phyloP scores from a whole-genome alignment of 805 yeast species.

The Schizosaccharomyces lindneri region DNA sequence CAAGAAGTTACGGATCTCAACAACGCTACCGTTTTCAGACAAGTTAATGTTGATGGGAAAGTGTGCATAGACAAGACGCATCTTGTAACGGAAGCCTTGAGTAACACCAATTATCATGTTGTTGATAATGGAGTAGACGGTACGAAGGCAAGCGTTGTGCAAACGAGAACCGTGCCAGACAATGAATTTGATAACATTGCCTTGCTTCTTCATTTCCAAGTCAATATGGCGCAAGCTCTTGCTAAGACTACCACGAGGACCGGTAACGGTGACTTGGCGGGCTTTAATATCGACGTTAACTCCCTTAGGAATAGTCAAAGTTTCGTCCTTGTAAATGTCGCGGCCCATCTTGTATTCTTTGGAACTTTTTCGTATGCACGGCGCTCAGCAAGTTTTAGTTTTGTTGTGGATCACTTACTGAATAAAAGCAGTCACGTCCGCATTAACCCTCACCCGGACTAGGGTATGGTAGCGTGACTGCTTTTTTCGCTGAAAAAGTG shows the following conservation, averaged over 20 bases:
- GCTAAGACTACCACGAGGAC: constrained; percentile 88
- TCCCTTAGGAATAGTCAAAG: constrained; percentile 1
- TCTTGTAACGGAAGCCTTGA: constrained; percentile 73
- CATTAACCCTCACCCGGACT: neutral
- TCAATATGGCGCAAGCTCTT: constrained; percentile 87
- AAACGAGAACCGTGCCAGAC: constrained; percentile 98
- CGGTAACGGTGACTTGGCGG: constrained; percentile 70
- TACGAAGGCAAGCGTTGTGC: constrained; percentile 98
- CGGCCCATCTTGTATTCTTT: neutral
- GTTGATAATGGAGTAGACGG: constrained; percentile 82
- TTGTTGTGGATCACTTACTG: neutral
- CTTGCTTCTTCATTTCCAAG: constrained; percentile 65
- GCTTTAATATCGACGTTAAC: constrained; percentile 79
- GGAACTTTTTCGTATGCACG: neutral
- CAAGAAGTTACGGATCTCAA: constrained; percentile 97
- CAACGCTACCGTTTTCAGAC: constrained; percentile 48
- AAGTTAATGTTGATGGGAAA: constrained; percentile 98
- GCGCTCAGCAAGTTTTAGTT: neutral
- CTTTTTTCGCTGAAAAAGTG: neutral
- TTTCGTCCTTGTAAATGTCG: constrained; percentile 3
- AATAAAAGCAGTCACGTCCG: neutral
- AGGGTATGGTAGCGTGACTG: neutral
- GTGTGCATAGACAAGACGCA: constrained; percentile 99
- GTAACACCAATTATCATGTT: constrained; percentile 97
- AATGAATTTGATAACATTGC: constrained; percentile 54